These are phyloP conservation scores for Clavispora asparagi DNA, from an alignment of 805 yeast species.

Conservation along the genomic window DNA sequence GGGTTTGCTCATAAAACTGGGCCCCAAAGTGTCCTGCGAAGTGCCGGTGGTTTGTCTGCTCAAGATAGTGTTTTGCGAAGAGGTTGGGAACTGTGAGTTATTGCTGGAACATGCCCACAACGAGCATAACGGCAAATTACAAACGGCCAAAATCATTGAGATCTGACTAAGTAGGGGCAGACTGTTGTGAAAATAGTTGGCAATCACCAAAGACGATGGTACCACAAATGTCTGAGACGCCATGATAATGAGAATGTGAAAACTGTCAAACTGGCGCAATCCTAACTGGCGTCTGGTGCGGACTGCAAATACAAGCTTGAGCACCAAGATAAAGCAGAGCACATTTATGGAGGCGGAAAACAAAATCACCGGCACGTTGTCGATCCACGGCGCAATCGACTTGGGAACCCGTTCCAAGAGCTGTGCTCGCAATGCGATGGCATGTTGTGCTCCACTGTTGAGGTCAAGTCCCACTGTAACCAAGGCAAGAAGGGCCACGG, in stretches of 20 bases:
- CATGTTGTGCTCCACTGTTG: constrained; percentile 36
- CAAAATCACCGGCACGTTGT: constrained; percentile 52
- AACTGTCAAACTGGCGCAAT: constrained; percentile 72
- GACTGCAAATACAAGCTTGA: constrained; percentile 66
- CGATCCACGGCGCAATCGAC: constrained; percentile 25
- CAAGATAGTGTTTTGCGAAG: constrained; percentile 13
- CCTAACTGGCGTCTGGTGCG: constrained; percentile 74
- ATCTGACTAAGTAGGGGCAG: constrained; percentile 42
- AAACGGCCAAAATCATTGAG: constrained; percentile 56
- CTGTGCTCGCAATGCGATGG: not conserved
- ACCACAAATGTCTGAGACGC: constrained; percentile 73
- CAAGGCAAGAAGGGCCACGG: constrained; percentile 40
- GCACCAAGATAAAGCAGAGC: constrained; percentile 53
- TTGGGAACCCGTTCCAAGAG: constrained; percentile 16
- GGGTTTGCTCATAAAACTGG: not conserved
- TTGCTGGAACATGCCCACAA: constrained; percentile 82
- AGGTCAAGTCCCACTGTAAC: constrained; percentile 59
- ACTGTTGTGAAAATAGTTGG: constrained; percentile 40
- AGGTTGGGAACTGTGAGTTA: constrained; percentile 27
- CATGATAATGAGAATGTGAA: constrained; percentile 79
- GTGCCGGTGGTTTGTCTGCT: constrained; percentile 5
- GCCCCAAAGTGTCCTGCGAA: not conserved
- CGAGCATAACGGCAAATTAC: constrained; percentile 77
- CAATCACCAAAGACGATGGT: constrained; percentile 65
- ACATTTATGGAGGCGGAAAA: constrained; percentile 66